Conservation (phyloP, 257 asterid genomes). For the Solanum neorickii region DNA sequence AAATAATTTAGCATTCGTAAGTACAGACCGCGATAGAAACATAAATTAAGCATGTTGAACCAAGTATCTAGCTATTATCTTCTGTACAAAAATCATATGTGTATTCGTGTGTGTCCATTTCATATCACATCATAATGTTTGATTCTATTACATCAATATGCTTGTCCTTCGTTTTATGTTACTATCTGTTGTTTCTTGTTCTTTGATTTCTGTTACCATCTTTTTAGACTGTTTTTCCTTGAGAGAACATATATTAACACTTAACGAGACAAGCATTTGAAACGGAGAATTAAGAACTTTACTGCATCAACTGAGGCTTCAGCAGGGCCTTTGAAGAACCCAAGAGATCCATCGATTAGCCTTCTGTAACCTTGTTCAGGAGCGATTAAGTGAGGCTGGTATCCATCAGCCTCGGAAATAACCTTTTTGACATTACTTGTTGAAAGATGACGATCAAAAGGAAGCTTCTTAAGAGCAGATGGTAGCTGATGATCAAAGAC, state of each 20-base stretch:
- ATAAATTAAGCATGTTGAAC: neutral
- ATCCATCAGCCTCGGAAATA: slow-evolving; percentile 94
- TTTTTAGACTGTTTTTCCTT: neutral
- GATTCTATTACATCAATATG: neutral
- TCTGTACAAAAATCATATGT: neutral
- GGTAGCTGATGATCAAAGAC: slow-evolving; percentile 96
- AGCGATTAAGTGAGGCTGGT: slow-evolving; percentile 96
- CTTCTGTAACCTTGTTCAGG: slow-evolving; percentile 99
- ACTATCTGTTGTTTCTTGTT: neutral
- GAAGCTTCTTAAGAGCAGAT: slow-evolving; percentile 90
- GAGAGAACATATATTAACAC: neutral
- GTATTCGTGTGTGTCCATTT: neutral
- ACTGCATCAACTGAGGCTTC: slow-evolving; percentile 99
- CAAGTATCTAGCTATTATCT: neutral
- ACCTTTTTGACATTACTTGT: slow-evolving; percentile 73
- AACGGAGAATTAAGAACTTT: neutral
- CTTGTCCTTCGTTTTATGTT: neutral
- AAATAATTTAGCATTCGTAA: neutral
- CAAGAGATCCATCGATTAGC: slow-evolving; percentile 89
- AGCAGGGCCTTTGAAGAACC: slow-evolving; percentile 94
- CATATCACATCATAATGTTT: neutral
- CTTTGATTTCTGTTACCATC: fast-evolving
- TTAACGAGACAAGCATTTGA: neutral
- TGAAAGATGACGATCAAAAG: slow-evolving; percentile 92
- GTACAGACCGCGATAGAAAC: neutral